Evolutionary conservation across 2,329 filamentous ascomycete species (phyloP), one percentile per base, ranked within the genome.

Genomic region (Nigrospora sphaerica): DNA sequence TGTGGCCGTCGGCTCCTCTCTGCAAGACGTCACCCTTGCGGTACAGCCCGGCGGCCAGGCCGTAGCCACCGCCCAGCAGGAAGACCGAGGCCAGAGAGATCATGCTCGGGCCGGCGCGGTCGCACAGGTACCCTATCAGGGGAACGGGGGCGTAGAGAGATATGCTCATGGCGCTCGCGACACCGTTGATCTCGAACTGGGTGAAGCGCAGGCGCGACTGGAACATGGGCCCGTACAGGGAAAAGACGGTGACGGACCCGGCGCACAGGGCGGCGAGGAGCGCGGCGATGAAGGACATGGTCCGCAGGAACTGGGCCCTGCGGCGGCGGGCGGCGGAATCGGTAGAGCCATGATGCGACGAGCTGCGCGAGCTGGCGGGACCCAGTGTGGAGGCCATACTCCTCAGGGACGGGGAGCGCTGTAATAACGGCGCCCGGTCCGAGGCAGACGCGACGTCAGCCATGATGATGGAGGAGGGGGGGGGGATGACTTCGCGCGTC

Each of bases 61-160:
- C 70, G 62, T 98, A 98, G 14, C 92, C 92, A 11, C 74, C 58
- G 1, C 86, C 88, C 54, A 96, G 95, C 14, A 95, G 69, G 12
- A 82, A 49, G 0, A 82, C 85, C 0, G 91, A 81, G 3, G 88
- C 64, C 3, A 93, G 66, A 0, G 88, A 86, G 10, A 95, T 76
- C 12, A 86, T 82, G 2, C 84, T 82, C 0, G 92, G 88, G 1
- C 89, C 89, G 52, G 86, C 80, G 42, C 92, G 85, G 67, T 98
- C 93, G 72, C 92, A 97, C 43, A 95, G 71, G 65, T 92, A 95
- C 34, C 93, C 93, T 57, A 95, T 85, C 36, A 93, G 57, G 3
- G 92, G 87, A 3, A 97, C 90, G n/a, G 88, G 88, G 6, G 96
- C 77, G 68, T 98, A 98, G 71, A 95, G 83, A 34, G 88, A 85